These are phyloP conservation scores for Phoenix dactylifera DNA, from an alignment of 176 grass and related monocot species.

Conservation along the genomic window DNA sequence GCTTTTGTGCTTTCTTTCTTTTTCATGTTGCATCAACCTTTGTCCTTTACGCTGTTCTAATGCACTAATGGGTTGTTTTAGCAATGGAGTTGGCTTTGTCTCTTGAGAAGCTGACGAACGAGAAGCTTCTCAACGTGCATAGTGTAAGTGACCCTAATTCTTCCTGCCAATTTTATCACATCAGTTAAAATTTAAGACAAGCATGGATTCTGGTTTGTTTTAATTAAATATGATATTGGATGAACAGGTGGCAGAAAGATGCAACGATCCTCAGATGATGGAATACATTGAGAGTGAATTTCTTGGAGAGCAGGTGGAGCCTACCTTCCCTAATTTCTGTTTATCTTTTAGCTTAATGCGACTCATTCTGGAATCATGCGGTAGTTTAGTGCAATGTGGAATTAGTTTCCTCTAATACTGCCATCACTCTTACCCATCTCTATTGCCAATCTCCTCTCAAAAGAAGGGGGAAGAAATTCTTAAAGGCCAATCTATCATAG, in stretches of 20 bases:
- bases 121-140: constrained; percentile 21
- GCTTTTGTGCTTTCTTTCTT: neutral
- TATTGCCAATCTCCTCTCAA: too few species aligned
- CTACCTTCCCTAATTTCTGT: neutral
- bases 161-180: neutral
- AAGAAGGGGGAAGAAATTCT: too few species aligned
- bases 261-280: constrained; percentile 10
- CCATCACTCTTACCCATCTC: too few species aligned
- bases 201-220: too few species aligned
- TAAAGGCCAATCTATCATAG: too few species aligned
- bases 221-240: neutral
- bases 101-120: constrained; percentile 18
- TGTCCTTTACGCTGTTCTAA: too few species aligned
- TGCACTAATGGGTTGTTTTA: neutral
- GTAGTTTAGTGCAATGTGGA: too few species aligned
- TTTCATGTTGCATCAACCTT: neutral
- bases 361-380: too few species aligned
- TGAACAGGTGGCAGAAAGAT: constrained; percentile 13
- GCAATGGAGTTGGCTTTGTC: constrained; percentile 18
- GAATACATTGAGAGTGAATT: constrained; percentile 15
- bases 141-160: neutral
- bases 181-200: too few species aligned
- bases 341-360: neutral
- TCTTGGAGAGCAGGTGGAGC: constrained; percentile 14
- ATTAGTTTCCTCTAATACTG: too few species aligned